Percentiles rank a stretch among this genome's conserved stretches.
phyloP scores from a whole-genome alignment of 2,329 filamentous ascomycete species.

The Phialophora chinensis region DNA sequence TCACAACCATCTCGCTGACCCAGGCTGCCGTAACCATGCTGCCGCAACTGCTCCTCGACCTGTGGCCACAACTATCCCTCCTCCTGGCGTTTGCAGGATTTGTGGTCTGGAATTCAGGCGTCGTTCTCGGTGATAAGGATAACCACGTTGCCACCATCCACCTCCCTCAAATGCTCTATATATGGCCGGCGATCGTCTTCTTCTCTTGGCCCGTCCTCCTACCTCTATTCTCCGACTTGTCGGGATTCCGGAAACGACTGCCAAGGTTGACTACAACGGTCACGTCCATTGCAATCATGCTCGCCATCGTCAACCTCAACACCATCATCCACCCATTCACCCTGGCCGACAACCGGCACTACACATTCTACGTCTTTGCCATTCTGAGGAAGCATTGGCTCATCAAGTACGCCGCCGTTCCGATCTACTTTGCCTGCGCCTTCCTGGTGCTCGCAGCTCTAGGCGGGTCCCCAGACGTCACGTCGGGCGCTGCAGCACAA shows the following conservation, averaged over 20 bases:
- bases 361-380: slow-evolving; percentile 95
- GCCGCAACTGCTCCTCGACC: slow-evolving; percentile 46
- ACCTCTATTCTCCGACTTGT: slow-evolving; percentile 52
- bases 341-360: slow-evolving; percentile 93
- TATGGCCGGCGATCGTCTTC: slow-evolving; percentile 88
- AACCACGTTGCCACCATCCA: slow-evolving; percentile 92
- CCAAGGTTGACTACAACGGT: slow-evolving; percentile 49
- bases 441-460: slow-evolving; percentile 72
- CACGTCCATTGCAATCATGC: slow-evolving; percentile 50
- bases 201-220: slow-evolving; percentile 83
- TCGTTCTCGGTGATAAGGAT: slow-evolving; percentile 94
- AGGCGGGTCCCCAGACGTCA: slow-evolving; percentile 42
- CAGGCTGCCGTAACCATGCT: slow-evolving; percentile 55
- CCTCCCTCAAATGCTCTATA: slow-evolving; percentile 89
- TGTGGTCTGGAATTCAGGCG: slow-evolving; percentile 84
- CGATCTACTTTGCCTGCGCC: slow-evolving; percentile 72
- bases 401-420: slow-evolving; percentile 70
- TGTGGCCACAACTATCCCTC: slow-evolving; percentile 62
- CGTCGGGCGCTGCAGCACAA: slow-evolving; percentile 39
- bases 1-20: slow-evolving; percentile 63
- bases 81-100: slow-evolving; percentile 74
- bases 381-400: slow-evolving; percentile 71
- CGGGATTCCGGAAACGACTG: slow-evolving; percentile 45
- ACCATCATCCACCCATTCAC: slow-evolving; percentile 96
- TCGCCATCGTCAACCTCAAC: slow-evolving; percentile 72